Evolutionary conservation across 2,329 filamentous ascomycete species (phyloP).

Genomic region (Colletotrichum plurivorum): DNA sequence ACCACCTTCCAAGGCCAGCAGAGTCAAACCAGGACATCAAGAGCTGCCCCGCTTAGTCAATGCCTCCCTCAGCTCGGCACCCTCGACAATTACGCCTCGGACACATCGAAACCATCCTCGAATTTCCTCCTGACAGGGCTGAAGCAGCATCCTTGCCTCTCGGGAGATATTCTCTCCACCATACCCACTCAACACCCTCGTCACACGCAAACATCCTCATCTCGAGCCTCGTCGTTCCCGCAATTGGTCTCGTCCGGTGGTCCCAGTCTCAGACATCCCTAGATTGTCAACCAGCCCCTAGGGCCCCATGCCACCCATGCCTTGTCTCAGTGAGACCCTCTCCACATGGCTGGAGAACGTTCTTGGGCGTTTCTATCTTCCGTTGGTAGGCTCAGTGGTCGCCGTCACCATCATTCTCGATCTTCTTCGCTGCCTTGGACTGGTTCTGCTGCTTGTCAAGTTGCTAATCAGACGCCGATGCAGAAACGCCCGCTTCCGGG

Average conservation of each 20-base stretch:
- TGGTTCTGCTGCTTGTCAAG: slow-evolving; percentile 28
- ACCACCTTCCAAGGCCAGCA: not conserved
- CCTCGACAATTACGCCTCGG: not conserved
- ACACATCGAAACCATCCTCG: not conserved
- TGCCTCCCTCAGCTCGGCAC: not conserved
- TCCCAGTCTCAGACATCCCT: slow-evolving; percentile 38
- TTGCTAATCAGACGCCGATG: slow-evolving; percentile 45
- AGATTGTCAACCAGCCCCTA: slow-evolving; percentile 19
- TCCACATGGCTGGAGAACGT: slow-evolving; percentile 15
- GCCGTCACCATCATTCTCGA: slow-evolving; percentile 8
- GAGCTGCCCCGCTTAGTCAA: not conserved
- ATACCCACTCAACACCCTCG: not conserved
- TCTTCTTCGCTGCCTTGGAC: slow-evolving; percentile 8
- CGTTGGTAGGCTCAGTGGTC: slow-evolving; percentile 25
- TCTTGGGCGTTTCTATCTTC: not conserved
- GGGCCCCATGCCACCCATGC: slow-evolving; percentile 11
- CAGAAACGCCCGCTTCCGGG: slow-evolving; percentile 72
- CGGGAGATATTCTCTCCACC: not conserved
- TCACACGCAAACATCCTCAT: not conserved
- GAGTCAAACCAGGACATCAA: not conserved
- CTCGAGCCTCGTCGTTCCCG: not conserved
- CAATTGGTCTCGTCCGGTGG: slow-evolving; percentile 1
- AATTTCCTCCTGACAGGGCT: not conserved
- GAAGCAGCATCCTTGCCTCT: not conserved
- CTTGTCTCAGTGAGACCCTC: slow-evolving; percentile 19